phyloP scores from a whole-genome alignment of 176 grass and related monocot species.

The Avena sativa region DNA sequence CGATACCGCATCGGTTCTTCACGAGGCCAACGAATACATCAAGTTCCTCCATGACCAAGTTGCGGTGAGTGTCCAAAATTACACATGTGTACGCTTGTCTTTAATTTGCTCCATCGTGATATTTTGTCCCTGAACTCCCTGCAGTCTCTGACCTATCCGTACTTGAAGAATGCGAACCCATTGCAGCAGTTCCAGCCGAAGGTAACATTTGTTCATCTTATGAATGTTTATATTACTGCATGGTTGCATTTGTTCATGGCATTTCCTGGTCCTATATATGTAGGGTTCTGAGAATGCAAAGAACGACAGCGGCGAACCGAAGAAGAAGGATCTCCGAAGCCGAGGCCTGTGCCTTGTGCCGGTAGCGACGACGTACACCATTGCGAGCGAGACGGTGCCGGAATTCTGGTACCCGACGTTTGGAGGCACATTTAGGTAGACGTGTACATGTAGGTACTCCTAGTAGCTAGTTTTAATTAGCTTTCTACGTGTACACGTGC shows the following conservation, averaged over 20 bases:
- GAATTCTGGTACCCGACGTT: conserved; percentile 99
- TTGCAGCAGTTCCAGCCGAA: conserved; percentile 72
- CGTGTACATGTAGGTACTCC: not conserved
- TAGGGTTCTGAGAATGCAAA: conserved; percentile 60
- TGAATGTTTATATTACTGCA: not conserved
- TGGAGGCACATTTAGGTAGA: conserved; percentile 86
- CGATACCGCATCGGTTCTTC: conserved; percentile 99
- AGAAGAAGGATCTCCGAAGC: conserved; percentile 71
- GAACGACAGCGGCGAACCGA: conserved; percentile 44
- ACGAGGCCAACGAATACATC: conserved; percentile 97
- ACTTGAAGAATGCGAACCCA: conserved; percentile 79
- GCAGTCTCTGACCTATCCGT: conserved; percentile 80
- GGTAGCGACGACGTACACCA: conserved; percentile 81
- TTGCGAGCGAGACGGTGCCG: conserved; percentile 74
- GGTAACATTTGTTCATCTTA: conserved; percentile 42
- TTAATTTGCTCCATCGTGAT: no score
- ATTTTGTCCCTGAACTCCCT: conserved; percentile 28
- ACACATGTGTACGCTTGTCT: not conserved
- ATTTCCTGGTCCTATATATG: conserved; percentile 6
- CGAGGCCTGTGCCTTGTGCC: conserved; percentile 93
- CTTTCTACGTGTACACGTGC: conserved; percentile 26
- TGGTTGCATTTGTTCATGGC: not conserved
- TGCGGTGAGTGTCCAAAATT: conserved; percentile 61
- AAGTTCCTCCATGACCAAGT: conserved; percentile 99
- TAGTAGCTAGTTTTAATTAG: conserved; percentile 17